phyloP scores from a whole-genome alignment of 352 stramenopile species.

The Pythium oligandrum region DNA sequence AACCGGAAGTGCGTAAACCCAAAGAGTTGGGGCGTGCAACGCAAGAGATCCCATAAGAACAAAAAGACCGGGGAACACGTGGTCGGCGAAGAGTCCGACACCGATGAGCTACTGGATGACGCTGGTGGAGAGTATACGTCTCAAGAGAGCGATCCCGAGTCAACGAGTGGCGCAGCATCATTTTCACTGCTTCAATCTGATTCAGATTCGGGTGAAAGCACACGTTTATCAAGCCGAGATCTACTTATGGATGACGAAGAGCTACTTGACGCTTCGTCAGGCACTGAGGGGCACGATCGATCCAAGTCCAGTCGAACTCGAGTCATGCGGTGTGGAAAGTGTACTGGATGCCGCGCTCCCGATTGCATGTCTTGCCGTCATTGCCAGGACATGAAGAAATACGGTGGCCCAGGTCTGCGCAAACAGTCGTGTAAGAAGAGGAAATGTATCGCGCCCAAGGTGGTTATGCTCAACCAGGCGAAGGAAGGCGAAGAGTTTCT shows the following conservation, averaged over 20 bases:
- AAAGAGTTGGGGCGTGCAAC: conserved; percentile 42
- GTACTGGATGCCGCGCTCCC: conserved; percentile 53
- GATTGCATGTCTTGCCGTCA: conserved; percentile 78
- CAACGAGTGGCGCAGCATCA: conserved; percentile 4
- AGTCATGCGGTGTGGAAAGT: conserved; percentile 75
- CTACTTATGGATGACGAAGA: not conserved
- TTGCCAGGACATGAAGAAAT: conserved; percentile 85
- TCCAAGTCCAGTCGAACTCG: conserved; percentile 40
- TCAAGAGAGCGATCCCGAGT: conserved; percentile 52
- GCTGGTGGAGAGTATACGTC: conserved; percentile 39
- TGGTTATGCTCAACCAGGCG: conserved; percentile 62
- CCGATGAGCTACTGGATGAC: conserved; percentile 3
- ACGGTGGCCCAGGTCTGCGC: conserved; percentile 66
- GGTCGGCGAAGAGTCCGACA: not conserved
- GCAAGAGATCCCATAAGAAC: conserved; percentile 4
- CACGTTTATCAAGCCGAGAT: not conserved
- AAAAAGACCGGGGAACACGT: not conserved
- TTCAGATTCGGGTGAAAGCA: not conserved
- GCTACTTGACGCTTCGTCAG: not conserved
- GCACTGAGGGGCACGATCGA: conserved; percentile 29
- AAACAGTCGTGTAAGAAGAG: conserved; percentile 82
- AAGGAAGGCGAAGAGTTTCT: conserved; percentile 46
- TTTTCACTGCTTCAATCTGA: not conserved
- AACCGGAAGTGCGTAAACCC: conserved; percentile 79
- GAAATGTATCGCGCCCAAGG: conserved; percentile 68